Evolutionary conservation across 352 stramenopile species (phyloP).

Genomic region (Pythium plurisporium): DNA sequence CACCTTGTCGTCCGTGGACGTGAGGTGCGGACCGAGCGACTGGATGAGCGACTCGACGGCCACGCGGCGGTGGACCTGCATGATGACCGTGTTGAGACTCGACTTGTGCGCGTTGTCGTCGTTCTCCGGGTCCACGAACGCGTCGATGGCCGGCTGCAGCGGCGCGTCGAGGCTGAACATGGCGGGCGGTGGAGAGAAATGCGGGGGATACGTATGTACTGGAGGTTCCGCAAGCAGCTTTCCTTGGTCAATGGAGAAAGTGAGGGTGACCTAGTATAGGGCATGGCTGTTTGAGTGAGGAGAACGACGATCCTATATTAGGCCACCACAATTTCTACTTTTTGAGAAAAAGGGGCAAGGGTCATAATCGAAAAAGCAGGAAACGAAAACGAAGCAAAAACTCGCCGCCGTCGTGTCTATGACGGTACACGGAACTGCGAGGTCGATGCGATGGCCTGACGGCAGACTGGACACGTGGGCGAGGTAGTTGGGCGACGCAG

Average conservation of each 20-base stretch:
- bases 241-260: too few species aligned
- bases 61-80: conserved; percentile 80
- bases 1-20: conserved; percentile 72
- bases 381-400: neutral
- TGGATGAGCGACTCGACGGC: conserved; percentile 79
- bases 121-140: conserved; percentile 83
- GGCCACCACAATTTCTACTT: neutral
- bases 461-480: conserved; percentile 67
- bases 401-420: too few species aligned
- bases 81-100: conserved; percentile 83
- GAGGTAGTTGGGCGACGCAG: conserved; percentile 61
- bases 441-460: conserved; percentile 50
- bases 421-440: conserved; percentile 69
- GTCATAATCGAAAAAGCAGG: neutral
- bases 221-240: neutral
- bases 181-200: neutral
- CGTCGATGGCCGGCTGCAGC: conserved; percentile 78
- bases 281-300: too few species aligned
- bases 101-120: conserved; percentile 81
- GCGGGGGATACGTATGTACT: neutral
- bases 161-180: conserved; percentile 87
- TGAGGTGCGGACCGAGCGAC: conserved; percentile 65
- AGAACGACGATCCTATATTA: neutral
- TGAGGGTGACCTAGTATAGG: neutral
- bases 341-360: neutral